Evolutionary conservation across 1,284 basidiomycete species (phyloP).

Genomic region (Blastosporella zonata): DNA sequence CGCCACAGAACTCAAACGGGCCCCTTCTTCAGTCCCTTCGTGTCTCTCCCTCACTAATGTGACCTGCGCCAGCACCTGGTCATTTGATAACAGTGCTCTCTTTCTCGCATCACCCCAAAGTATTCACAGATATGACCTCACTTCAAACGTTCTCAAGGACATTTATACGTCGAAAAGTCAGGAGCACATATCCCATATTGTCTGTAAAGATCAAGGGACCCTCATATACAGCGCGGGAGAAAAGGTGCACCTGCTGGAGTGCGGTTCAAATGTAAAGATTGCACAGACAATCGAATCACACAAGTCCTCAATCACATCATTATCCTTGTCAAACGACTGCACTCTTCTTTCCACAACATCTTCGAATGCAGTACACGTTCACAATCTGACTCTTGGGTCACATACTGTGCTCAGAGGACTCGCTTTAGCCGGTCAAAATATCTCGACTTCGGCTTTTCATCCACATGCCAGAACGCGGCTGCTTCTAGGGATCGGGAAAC

Average conservation of each 20-base stretch:
- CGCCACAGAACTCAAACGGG: conserved; percentile 41
- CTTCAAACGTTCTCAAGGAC: conserved; percentile 40
- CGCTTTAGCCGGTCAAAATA: conserved; percentile 29
- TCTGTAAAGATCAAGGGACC: conserved; percentile 43
- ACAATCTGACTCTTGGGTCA: conserved; percentile 53
- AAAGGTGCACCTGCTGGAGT: conserved; percentile 63
- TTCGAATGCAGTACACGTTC: conserved; percentile 48
- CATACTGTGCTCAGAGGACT: conserved; percentile 54
- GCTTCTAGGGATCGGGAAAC: conserved; percentile 50
- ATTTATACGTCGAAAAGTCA: conserved; percentile 32
- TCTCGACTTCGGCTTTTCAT: conserved; percentile 56
- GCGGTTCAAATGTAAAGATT: conserved; percentile 45
- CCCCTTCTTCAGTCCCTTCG: conserved; percentile 36
- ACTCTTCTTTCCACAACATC: conserved; percentile 57
- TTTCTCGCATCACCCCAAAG: conserved; percentile 46
- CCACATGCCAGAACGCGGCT: conserved; percentile 55
- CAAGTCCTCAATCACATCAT: conserved; percentile 44
- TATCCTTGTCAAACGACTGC: conserved; percentile 59
- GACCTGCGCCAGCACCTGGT: conserved; percentile 50
- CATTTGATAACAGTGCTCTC: conserved; percentile 48
- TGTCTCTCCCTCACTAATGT: conserved; percentile 36
- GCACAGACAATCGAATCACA: conserved; percentile 61
- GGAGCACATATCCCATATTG: conserved; percentile 37
- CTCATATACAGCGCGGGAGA: conserved; percentile 47
- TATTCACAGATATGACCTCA: conserved; percentile 52